Conservation (phyloP, 495 filamentous ascomycete species). For the Podospora comata region DNA sequence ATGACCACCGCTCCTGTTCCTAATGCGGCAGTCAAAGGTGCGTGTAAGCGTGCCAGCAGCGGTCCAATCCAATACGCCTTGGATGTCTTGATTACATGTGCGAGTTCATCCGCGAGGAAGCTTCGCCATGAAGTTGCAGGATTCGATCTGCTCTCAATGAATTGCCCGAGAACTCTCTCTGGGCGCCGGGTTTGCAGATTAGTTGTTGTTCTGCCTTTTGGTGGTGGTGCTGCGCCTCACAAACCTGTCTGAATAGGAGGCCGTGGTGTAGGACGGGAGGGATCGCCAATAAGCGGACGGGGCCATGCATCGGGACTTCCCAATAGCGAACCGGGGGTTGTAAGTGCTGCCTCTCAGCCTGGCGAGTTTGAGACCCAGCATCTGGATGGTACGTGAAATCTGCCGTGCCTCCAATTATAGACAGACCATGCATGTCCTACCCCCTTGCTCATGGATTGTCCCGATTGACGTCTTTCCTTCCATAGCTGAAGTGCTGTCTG, state of each 20-base stretch:
- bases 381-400: neutral
- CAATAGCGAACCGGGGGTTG: neutral
- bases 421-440: neutral
- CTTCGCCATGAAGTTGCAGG: neutral
- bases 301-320: neutral
- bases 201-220: neutral
- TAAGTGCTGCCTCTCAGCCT: neutral
- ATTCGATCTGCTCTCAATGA: neutral
- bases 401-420: neutral
- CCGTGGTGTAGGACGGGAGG: neutral
- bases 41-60: slow-evolving; percentile 7
- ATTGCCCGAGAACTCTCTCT: neutral
- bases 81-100: neutral
- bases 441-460: neutral
- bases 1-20: neutral
- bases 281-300: neutral
- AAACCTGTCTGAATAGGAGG: neutral
- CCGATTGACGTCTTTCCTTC: neutral
- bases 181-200: neutral
- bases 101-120: neutral
- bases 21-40: neutral
- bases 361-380: neutral
- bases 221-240: slow-evolving; percentile 1
- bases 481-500: slow-evolving; percentile 1
- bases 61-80: neutral